Percentiles rank a stretch among this genome's conserved stretches.
phyloP scores from a whole-genome alignment of 768 basidiomycete species.

The Rhodosporidiobolus odoratus region DNA sequence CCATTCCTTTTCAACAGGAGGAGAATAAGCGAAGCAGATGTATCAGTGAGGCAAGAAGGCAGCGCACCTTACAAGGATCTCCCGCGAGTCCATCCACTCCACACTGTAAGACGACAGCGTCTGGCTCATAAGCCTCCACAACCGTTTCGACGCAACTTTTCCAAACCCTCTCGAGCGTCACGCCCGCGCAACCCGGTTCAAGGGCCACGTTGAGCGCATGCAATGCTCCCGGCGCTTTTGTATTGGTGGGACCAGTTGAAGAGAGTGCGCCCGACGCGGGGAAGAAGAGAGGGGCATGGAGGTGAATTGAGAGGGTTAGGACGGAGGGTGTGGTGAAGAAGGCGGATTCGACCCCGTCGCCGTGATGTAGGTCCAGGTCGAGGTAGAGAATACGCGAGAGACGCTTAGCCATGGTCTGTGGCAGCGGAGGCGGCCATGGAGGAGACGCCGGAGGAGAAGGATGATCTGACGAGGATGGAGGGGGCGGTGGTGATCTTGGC shows the following conservation, averaged over 20 bases:
- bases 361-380: constrained; percentile 87
- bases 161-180: constrained; percentile 65
- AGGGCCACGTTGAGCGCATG: constrained; percentile 75
- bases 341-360: constrained; percentile 56
- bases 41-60: constrained; percentile 40
- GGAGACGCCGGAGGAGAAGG: background rate
- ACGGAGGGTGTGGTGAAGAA: constrained; percentile 46
- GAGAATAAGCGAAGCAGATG: constrained; percentile 60
- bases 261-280: constrained; percentile 53
- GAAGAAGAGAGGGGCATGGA: constrained; percentile 76
- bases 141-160: constrained; percentile 57
- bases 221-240: constrained; percentile 54
- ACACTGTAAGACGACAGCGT: constrained; percentile 76
- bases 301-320: constrained; percentile 75
- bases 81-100: constrained; percentile 81
- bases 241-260: constrained; percentile 42
- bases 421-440: constrained; percentile 39
- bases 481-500: background rate
- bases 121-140: constrained; percentile 61
- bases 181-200: constrained; percentile 55
- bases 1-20: no score
- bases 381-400: constrained; percentile 70
- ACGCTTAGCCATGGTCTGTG: constrained; percentile 45
- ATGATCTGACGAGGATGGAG: background rate
- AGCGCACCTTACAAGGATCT: constrained; percentile 59